Base-by-base conservation (phyloP, 495 filamentous ascomycete genomes). In the Penicillium ucsense region DNA sequence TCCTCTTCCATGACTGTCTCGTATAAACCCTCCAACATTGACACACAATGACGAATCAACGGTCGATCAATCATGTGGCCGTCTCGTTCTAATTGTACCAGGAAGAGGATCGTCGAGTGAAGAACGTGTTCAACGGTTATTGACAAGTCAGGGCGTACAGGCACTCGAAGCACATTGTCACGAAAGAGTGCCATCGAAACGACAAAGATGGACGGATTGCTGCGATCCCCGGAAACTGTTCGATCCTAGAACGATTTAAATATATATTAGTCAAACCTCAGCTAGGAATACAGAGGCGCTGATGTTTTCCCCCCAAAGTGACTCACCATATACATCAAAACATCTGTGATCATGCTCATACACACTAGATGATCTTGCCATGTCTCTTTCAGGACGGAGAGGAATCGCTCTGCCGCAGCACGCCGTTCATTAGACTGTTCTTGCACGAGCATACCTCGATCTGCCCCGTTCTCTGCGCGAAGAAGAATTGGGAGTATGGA, bases 301-400 rank as follows among this genome's bases (percentile, higher is more conserved):
- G 20, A 29, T 0, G 3, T 36, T 7, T 29, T 4, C 39, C 9
- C 4, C 2, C 9, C 12, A 4, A 8, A 6, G 29, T 30, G 28
- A 56, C 81, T 48, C 59, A 87, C 84, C 78, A 99, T 90, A 54
- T 99, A 99, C 90, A 99, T 96, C 34, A 97, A 66, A 32, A 99
- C 88, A 61, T 99, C 94, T 8, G 91, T 92, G 38, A 88, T 83
- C 94, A 99, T 97, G 53, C 88, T 87, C 90, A 96, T 95, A 46
- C 85, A 88, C 10, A 86, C 72, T 58, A 88, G 87, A 59, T 99
- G 91, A 46, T 92, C 84, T 51, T 87, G 81, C 86, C 88, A 99
- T 4, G 82, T 80, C 36, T 74, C 69, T 59, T 85, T 86, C 11
- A 97, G 58, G 1, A 78, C 85, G 36, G 75, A 77, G 52, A 99